phyloP scores from a whole-genome alignment of 2,329 filamentous ascomycete genomes.

The Microsporum ferrugineum region DNA sequence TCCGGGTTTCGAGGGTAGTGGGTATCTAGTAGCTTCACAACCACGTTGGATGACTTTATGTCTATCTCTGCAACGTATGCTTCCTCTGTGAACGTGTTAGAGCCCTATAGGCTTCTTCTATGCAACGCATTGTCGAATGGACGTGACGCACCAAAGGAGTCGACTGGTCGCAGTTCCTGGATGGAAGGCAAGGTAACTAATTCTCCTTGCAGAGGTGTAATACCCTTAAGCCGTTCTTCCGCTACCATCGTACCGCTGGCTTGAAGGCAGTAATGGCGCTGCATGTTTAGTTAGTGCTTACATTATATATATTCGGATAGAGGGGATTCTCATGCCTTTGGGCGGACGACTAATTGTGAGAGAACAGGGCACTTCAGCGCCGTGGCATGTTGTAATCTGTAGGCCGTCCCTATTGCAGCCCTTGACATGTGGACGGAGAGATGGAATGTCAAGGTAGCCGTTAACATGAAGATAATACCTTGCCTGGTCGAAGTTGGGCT shows the following conservation, averaged over 20 bases:
- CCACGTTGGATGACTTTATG: conserved; percentile 34
- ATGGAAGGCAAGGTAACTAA: conserved; percentile 33
- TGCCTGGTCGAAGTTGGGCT: background rate
- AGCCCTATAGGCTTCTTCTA: background rate
- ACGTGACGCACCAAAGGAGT: conserved; percentile 31
- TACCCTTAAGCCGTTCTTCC: conserved; percentile 13
- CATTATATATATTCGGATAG: background rate
- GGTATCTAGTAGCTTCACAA: conserved; percentile 34
- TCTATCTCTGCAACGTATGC: conserved; percentile 36
- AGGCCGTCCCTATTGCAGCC: background rate
- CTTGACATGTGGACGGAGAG: background rate
- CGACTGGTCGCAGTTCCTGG: conserved; percentile 31
- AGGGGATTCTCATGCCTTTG: background rate
- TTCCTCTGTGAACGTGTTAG: conserved; percentile 24
- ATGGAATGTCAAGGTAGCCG: no score
- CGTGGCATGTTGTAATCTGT: background rate
- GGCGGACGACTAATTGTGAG: background rate
- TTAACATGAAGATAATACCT: no score
- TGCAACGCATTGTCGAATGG: background rate
- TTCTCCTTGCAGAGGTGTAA: conserved; percentile 25
- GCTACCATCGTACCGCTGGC: background rate
- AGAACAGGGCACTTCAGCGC: background rate
- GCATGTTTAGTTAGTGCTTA: background rate
- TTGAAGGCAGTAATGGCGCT: background rate
- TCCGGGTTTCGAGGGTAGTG: conserved; percentile 26